Base-by-base conservation (phyloP, 2,329 filamentous ascomycete genomes). In the Botrytis byssoidea region DNA sequence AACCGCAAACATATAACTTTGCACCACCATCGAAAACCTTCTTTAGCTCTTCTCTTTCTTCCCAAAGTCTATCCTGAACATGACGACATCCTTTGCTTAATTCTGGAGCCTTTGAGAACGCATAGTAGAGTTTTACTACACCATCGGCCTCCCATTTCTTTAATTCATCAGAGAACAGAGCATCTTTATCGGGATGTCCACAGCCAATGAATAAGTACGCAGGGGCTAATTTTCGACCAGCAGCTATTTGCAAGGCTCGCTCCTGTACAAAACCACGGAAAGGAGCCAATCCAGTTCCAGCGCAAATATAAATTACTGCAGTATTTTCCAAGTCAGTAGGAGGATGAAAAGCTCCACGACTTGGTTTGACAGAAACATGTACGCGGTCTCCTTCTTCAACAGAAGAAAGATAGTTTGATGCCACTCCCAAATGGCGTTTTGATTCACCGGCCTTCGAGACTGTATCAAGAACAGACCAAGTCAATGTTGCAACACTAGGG, bases 401-500 rank as follows among this genome's bases (percentile, higher is more conserved):
- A n/a, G 78, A 77, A 8, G 83, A 83, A 2, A 87, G 83, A 77
- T 86, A 87, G 74, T 83, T 85, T 1, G 85, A 85, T 51, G 85
- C 83, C 0, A 87, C 85, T 57, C 86, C 86, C 7, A 84, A 77
- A 78, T 83, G 83, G 59, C 80, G 78, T 16, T 82, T 77, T 14
- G 76, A 80, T 59, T 78, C 73, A 29, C 81, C 80, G 6, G 81
- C 83, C 40, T 76, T 77, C 0, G 86, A 84, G 0, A 84, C 83
- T 5, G 83, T 82, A 70, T 87, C 85, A 51, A 89, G 83, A 3
- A 91, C 86, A 16, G 84, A 84, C 80, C 88, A 90, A 0, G 88
- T 95, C 35, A 97, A 85, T 14, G 85, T 84, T 1, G 87, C 88
- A 8, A 81, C 79, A 5, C 96, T 84, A 3, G 97, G 85, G 70